phyloP scores from a whole-genome alignment of 345 rosid species.

The Psidium friedrichsthalianum region DNA sequence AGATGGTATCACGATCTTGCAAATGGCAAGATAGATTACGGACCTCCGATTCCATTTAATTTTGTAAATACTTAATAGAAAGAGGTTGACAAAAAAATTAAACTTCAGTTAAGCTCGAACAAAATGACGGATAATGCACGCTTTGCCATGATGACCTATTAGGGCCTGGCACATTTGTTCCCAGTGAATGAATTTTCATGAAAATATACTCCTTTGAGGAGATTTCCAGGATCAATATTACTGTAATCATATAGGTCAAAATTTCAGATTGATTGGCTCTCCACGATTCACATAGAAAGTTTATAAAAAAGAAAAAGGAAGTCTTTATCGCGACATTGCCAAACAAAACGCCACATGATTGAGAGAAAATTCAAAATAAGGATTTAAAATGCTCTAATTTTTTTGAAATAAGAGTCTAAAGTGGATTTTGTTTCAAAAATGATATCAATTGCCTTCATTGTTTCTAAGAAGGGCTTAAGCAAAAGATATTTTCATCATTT shows the following conservation, averaged over 20 bases:
- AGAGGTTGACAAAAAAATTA: background rate
- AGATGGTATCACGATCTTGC: too few relatives aligned
- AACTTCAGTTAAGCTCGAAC: background rate
- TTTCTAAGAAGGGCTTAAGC: too few relatives aligned
- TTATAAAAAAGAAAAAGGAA: background rate
- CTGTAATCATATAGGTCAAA: background rate
- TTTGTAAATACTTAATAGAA: background rate
- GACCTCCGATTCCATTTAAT: too few relatives aligned
- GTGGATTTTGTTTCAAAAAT: too few relatives aligned
- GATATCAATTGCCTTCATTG: too few relatives aligned
- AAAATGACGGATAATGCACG: rapidly evolving
- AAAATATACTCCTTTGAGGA: background rate
- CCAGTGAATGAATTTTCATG: background rate
- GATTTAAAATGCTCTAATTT: too few relatives aligned
- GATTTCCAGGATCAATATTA: background rate
- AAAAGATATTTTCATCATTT: too few relatives aligned
- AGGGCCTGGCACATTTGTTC: background rate
- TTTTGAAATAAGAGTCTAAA: too few relatives aligned
- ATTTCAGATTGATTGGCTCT: background rate
- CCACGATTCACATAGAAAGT: background rate
- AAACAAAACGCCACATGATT: background rate
- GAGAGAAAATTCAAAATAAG: too few relatives aligned
- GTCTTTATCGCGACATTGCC: background rate
- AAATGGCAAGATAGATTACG: too few relatives aligned
- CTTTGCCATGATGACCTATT: background rate